Conservation (phyloP, 495 filamentous ascomycete genomes). For the Trichoderma orchidacearum region DNA sequence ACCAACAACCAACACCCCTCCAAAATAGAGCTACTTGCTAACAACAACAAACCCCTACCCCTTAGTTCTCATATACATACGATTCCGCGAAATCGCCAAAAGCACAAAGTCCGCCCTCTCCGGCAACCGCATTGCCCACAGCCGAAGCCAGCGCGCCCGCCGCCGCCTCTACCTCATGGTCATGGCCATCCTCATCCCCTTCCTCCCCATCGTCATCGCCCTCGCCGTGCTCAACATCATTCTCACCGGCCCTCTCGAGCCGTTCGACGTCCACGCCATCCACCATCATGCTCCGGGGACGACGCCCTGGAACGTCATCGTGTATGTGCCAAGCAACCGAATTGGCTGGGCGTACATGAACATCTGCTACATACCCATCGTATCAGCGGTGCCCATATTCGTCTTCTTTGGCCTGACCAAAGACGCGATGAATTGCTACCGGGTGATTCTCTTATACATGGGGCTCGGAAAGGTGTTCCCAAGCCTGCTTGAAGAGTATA, state of each 20-base stretch:
- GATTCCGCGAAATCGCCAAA: conserved; percentile 52
- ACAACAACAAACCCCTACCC: conserved; percentile 1
- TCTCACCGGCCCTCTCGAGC: conserved; percentile 35
- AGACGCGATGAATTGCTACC: conserved; percentile 66
- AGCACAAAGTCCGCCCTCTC: conserved; percentile 44
- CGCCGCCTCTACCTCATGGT: conserved; percentile 66
- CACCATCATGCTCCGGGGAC: conserved; percentile 14
- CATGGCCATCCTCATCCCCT: conserved; percentile 48
- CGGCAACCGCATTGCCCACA: conserved; percentile 19
- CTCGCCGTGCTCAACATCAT: conserved; percentile 44
- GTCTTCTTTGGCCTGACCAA: conserved; percentile 68
- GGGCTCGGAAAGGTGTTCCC: conserved; percentile 39
- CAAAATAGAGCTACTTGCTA: conserved; percentile 4
- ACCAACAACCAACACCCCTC: conserved; percentile 1
- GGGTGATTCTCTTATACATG: conserved; percentile 31
- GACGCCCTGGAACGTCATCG: conserved; percentile 42
- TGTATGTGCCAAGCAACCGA: conserved; percentile 44
- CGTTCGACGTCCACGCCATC: conserved; percentile 19
- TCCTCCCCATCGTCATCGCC: conserved; percentile 50
- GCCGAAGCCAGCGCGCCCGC: conserved; percentile 47
- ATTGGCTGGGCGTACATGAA: conserved; percentile 31
- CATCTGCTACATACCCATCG: conserved; percentile 56
- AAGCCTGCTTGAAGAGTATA: conserved; percentile 15
- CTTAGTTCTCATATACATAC: conserved; percentile 50
- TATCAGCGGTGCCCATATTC: conserved; percentile 48